A percentile compares a stretch with the other conserved stretches of the same genome.
phyloP scores from a whole-genome alignment of 1,284 basidiomycete genomes.

The Tranzscheliella williamsii region DNA sequence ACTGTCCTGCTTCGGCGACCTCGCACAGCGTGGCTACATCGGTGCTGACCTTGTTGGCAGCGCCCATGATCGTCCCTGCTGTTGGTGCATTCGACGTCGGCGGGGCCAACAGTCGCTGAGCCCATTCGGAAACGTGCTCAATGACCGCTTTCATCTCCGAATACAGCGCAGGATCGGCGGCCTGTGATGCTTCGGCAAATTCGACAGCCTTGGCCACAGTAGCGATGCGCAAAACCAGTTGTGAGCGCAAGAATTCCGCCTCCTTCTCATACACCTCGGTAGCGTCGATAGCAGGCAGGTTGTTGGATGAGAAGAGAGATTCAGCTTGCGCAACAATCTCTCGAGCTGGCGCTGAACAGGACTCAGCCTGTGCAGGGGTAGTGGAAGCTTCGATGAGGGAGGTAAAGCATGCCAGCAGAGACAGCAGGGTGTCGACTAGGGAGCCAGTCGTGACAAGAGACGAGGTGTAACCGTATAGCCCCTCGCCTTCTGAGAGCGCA shows the following conservation, averaged over 20 bases:
- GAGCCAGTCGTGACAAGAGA: constrained; percentile 39
- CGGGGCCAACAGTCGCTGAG: constrained; percentile 4
- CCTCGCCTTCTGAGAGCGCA: constrained; percentile 2
- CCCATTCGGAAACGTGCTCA: constrained; percentile 11
- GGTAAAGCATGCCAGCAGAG: constrained; percentile 15
- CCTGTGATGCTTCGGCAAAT: background rate
- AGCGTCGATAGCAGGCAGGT: background rate
- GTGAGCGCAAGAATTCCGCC: constrained; percentile 15
- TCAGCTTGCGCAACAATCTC: constrained; percentile 4
- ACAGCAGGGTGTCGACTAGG: constrained; percentile 31
- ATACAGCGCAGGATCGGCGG: background rate
- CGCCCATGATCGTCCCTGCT: too few relatives aligned
- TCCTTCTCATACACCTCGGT: constrained; percentile 8
- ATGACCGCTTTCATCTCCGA: constrained; percentile 12
- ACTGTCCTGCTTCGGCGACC: constrained; percentile 25
- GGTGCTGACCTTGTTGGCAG: background rate
- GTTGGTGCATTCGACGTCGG: too few relatives aligned
- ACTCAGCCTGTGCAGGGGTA: constrained; percentile 2
- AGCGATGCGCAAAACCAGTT: constrained; percentile 6
- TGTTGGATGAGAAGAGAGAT: background rate
- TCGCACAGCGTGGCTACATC: constrained; percentile 31
- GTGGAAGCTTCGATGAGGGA: constrained; percentile 28
- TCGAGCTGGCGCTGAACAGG: constrained; percentile 1
- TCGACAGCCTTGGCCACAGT: constrained; percentile 8
- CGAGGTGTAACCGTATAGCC: constrained; percentile 37